phyloP scores from a whole-genome alignment of 225 moss, liverwort and hornwort genomes.

The Physcomitrium patens region DNA sequence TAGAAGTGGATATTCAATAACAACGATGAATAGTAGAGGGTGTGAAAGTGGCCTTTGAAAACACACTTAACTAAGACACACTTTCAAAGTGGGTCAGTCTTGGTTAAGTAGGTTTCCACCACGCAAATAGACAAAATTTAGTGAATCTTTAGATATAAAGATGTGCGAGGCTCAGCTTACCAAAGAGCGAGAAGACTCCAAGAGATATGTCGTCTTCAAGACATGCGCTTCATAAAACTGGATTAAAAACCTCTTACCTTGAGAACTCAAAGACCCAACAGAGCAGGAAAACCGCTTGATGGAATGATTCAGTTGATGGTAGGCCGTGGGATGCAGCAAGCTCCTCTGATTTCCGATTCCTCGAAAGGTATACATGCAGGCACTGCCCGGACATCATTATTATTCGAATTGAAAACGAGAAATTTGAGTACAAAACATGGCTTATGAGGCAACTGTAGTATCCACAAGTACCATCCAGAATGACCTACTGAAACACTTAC shows the following conservation, averaged over 20 bases:
- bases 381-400: constrained; percentile 37
- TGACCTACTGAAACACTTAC: too few relatives aligned
- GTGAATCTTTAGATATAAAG: not conserved
- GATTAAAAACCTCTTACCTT: constrained; percentile 19
- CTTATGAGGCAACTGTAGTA: too few relatives aligned
- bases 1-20: too few relatives aligned
- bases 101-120: too few relatives aligned
- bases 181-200: constrained; percentile 19
- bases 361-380: constrained; percentile 40
- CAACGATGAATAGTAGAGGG: too few relatives aligned
- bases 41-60: too few relatives aligned
- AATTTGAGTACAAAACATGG: not conserved
- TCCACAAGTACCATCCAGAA: too few relatives aligned
- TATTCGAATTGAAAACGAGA: constrained; percentile 15
- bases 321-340: not conserved
- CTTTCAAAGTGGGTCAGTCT: too few relatives aligned
- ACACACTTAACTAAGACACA: too few relatives aligned
- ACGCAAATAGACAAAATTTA: too few relatives aligned
- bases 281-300: not conserved
- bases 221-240: constrained; percentile 19
- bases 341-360: constrained; percentile 24
- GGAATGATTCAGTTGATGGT: not conserved
- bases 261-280: constrained; percentile 10
- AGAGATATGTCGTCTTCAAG: not conserved
- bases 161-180: constrained; percentile 38